Percentiles rank a stretch among this genome's conserved stretches.
These are phyloP conservation scores for Macrotyloma uniflorum DNA, from an alignment of 306 rosid species.

Conservation along the genomic window DNA sequence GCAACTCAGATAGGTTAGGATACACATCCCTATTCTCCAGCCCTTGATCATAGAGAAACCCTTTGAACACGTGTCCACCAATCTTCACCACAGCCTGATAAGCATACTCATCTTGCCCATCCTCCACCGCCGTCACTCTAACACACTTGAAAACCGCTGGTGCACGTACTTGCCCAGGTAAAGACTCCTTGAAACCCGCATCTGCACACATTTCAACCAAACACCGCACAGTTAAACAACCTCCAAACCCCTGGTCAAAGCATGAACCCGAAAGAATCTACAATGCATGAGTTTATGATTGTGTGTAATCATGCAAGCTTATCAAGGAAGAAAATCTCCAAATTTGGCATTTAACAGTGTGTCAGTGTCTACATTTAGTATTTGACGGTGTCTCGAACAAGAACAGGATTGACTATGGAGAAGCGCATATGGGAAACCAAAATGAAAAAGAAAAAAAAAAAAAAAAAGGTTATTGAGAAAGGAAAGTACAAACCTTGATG, in stretches of 20 bases:
- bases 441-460: too few relatives aligned
- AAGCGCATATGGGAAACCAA: neutral
- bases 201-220: slow-evolving; percentile 48
- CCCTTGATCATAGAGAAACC: slow-evolving; percentile 86
- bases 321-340: neutral
- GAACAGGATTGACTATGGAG: neutral
- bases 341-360: neutral
- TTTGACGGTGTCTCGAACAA: neutral
- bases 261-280: neutral
- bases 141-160: slow-evolving; percentile 96
- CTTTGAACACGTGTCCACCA: slow-evolving; percentile 88
- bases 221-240: neutral
- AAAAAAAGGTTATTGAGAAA: neutral
- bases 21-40: slow-evolving; percentile 57
- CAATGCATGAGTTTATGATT: neutral
- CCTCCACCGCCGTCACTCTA: slow-evolving; percentile 82
- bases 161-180: slow-evolving; percentile 86
- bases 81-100: slow-evolving; percentile 91
- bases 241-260: neutral
- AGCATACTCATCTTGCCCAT: slow-evolving; percentile 78
- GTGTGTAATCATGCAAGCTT: neutral
- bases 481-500: slow-evolving; percentile 67
- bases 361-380: neutral
- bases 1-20: slow-evolving; percentile 76
- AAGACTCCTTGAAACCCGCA: slow-evolving; percentile 60